Evolutionary conservation across 257 asterid species (phyloP), one percentile per base, ranked within the genome.

Genomic region (Petunia secreta): DNA sequence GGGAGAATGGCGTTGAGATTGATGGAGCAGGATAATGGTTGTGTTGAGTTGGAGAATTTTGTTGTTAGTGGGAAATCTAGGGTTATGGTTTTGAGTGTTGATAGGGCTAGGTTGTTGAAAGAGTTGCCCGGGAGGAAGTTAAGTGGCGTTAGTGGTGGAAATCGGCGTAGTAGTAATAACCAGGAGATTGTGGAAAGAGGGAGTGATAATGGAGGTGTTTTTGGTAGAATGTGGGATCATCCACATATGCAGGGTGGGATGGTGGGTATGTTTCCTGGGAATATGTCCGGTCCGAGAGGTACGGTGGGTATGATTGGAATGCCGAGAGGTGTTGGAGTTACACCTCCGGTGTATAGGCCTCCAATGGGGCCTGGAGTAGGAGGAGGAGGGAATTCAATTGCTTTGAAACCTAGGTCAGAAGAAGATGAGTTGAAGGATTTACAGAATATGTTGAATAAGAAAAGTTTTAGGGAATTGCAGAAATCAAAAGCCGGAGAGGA

Each of bases 341-440:
- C 98, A 0, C 99, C 98, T 11, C 98, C 97, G 0, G 88, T 93
- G 98, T 92, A 87, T 66, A 90, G 97, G 82, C 85, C 88, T 62
- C 88, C 91, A n/a, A 80, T 87, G 88, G 87, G 85, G 40, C 85
- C 90, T 79, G 91, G 84, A 43, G 25, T 25, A 25, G 85, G 89
- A 65, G 84, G 86, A 3, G 91, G 87, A 36, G 43, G 87, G 3
- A 88, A 84, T 91, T 80, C 84, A 8, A 85, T 84, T 82, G 79
- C 86, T 50, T 25, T 88, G 84, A 96, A 96, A 87, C 98, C 98
- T 2, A 94, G 90, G 88, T 87, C 95, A 0, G 99, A 96, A 81
- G 99, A 96, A 88, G 99, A 96, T 46, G 99, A 95, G 59, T 75
- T 92, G 93, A 93, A 95, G 88, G 98, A 96, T 87, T 89, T 92